These are phyloP conservation scores for Postia placenta DNA, from an alignment of 768 basidiomycete species.

Conservation along the genomic window DNA sequence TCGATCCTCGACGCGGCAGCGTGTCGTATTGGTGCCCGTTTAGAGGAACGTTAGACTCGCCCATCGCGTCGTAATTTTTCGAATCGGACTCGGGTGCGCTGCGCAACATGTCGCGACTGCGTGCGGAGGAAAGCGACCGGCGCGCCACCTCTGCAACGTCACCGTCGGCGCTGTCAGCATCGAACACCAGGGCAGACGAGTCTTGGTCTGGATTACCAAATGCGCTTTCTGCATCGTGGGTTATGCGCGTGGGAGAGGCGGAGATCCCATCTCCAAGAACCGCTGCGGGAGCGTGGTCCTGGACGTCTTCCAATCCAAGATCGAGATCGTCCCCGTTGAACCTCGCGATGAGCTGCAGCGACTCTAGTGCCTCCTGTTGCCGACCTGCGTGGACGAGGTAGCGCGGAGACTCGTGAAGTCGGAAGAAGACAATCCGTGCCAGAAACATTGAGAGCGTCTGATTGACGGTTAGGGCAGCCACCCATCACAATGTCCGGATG, in stretches of 20 bases:
- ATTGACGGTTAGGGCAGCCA: constrained; percentile 2
- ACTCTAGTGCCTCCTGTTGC: constrained; percentile 76
- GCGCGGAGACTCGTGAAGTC: constrained; percentile 89
- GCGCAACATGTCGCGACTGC: constrained; percentile 13
- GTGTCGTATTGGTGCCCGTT: constrained; percentile 22
- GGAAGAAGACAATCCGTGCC: constrained; percentile 84
- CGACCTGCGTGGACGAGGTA: constrained; percentile 89
- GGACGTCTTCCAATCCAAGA: constrained; percentile 68
- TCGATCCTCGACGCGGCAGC: constrained; percentile 8
- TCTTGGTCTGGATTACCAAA: background rate
- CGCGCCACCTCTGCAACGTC: background rate
- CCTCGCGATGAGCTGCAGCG: constrained; percentile 75
- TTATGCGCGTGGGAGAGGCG: background rate
- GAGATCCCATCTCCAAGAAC: background rate
- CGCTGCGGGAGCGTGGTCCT: constrained; percentile 25
- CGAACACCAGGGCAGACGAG: background rate
- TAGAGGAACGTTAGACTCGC: constrained; percentile 19
- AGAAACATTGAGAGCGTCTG: constrained; percentile 88
- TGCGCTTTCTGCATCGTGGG: background rate
- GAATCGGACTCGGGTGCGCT: constrained; percentile 7
- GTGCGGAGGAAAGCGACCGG: background rate
- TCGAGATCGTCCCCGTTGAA: constrained; percentile 76
- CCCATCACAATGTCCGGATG: constrained; percentile 2
- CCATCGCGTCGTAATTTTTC: constrained; percentile 22
- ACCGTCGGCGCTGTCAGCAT: background rate